Conservation (phyloP, 2,329 filamentous ascomycete genomes). For the Monosporascus sp. region DNA sequence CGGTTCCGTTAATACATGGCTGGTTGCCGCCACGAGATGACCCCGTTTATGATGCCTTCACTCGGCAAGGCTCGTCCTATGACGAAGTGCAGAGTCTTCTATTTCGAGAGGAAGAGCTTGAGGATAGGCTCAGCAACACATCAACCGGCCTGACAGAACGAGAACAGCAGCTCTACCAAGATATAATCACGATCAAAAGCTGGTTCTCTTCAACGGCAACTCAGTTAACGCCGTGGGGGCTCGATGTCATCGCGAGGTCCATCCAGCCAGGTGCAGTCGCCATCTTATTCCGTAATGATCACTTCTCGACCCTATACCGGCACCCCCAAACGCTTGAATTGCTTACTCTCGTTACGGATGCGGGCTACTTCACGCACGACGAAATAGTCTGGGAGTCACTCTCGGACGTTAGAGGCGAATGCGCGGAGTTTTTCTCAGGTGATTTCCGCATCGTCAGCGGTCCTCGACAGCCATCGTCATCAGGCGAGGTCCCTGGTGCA, state of each 20-base stretch:
- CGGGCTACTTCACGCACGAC: conserved; percentile 79
- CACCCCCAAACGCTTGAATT: conserved; percentile 73
- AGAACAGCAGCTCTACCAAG: conserved; percentile 76
- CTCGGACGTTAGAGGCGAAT: conserved; percentile 78
- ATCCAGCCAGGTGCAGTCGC: conserved; percentile 74
- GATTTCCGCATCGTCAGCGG: conserved; percentile 84
- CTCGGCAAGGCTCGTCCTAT: conserved; percentile 73
- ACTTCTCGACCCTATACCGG: conserved; percentile 91
- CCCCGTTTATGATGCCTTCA: conserved; percentile 63
- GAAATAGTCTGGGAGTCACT: conserved; percentile 97
- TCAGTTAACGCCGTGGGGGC: conserved; percentile 77
- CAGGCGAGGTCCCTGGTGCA: conserved; percentile 4
- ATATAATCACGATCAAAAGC: conserved; percentile 76
- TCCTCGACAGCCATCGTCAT: conserved; percentile 22
- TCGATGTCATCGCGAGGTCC: conserved; percentile 66
- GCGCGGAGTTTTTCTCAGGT: conserved; percentile 79
- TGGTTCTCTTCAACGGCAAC: conserved; percentile 79
- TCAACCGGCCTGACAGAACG: conserved; percentile 57
- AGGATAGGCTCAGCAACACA: conserved; percentile 62
- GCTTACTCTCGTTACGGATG: conserved; percentile 84
- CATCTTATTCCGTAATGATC: conserved; percentile 94
- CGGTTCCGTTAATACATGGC: conserved; percentile 83
- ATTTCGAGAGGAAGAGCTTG: conserved; percentile 83
- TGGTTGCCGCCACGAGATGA: conserved; percentile 75
- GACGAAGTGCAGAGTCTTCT: conserved; percentile 88